phyloP scores from a whole-genome alignment of 1,284 basidiomycete genomes.

The Veloporphyrellus conicus region DNA sequence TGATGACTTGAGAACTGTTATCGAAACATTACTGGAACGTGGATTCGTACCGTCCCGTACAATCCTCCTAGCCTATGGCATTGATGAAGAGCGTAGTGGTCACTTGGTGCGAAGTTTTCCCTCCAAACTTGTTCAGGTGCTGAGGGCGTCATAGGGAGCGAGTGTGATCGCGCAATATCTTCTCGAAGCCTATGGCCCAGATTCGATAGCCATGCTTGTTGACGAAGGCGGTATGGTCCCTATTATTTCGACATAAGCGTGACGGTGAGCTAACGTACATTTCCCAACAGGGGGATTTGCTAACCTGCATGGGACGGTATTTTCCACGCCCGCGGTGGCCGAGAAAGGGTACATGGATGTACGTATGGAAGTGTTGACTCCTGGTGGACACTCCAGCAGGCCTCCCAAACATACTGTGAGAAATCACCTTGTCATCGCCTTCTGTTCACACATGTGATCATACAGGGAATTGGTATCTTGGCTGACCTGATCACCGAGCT shows the following conservation, averaged over 20 bases:
- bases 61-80: conserved; percentile 63
- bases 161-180: conserved; percentile 44
- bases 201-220: conserved; percentile 54
- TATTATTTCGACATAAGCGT: no score
- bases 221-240: conserved; percentile 41
- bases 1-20: conserved; percentile 37
- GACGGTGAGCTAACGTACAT: neutral
- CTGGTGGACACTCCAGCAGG: conserved; percentile 65
- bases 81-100: conserved; percentile 65
- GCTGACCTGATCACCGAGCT: conserved; percentile 48
- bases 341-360: conserved; percentile 68
- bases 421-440: neutral
- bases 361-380: conserved; percentile 48
- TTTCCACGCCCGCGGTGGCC: conserved; percentile 50
- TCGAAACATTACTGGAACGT: conserved; percentile 52
- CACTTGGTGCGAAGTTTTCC: conserved; percentile 33
- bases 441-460: neutral
- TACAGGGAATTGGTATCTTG: conserved; percentile 54
- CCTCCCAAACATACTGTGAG: conserved; percentile 56
- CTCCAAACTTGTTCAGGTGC: conserved; percentile 7
- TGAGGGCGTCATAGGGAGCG: conserved; percentile 42
- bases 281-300: conserved; percentile 35
- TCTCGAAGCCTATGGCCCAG: conserved; percentile 46
- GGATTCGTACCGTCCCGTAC: conserved; percentile 51
- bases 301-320: conserved; percentile 36